Evolutionary conservation across 2,329 filamentous ascomycete genomes (phyloP).

Genomic region (Colletotrichum plurivorum): DNA sequence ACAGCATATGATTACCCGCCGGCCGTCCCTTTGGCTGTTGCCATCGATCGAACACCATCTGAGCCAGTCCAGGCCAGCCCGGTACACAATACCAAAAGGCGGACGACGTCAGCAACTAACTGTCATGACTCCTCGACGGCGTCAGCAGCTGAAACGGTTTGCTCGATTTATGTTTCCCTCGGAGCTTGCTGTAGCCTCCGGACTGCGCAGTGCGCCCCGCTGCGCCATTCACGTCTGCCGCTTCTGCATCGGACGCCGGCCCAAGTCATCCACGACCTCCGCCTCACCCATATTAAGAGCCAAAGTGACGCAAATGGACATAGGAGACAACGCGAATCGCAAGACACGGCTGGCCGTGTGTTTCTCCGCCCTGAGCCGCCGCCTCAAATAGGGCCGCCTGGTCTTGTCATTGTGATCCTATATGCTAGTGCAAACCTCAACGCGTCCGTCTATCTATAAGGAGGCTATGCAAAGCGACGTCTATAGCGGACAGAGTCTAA

Average conservation of each 20-base stretch:
- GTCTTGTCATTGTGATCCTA: conserved; percentile 10
- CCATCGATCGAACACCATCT: neutral
- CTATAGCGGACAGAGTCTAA: neutral
- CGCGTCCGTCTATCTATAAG: neutral
- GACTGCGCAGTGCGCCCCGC: neutral
- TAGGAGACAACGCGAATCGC: neutral
- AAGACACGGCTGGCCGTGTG: neutral
- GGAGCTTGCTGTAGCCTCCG: no score
- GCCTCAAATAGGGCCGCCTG: neutral
- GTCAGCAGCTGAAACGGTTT: conserved; percentile 19
- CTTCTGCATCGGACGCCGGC: neutral
- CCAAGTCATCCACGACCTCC: neutral
- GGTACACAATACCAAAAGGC: neutral
- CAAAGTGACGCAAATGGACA: neutral
- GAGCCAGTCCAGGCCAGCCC: neutral
- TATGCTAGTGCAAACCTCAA: conserved; percentile 9
- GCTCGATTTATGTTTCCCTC: neutral
- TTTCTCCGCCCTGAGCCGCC: neutral
- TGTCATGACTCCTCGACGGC: neutral
- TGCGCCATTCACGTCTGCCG: conserved; percentile 9
- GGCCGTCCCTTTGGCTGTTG: neutral
- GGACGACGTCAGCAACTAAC: conserved; percentile 3
- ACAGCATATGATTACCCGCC: conserved; percentile 5
- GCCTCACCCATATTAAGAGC: neutral
- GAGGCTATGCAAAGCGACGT: conserved; percentile 2